These are phyloP conservation scores for Candida namnaoensis DNA, from an alignment of 805 yeast genomes.

Conservation along the genomic window DNA sequence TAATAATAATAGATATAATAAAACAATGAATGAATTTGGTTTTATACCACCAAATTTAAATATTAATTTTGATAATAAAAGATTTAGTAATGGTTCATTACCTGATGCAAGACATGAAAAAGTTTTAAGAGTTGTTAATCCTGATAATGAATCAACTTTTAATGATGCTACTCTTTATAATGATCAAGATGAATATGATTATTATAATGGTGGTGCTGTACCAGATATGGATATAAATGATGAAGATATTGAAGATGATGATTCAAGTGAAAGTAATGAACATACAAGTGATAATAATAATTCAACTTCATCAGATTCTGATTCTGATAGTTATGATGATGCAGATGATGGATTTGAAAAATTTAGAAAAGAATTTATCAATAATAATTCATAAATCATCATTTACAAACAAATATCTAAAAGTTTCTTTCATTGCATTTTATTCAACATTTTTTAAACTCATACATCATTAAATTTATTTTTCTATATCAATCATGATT, in stretches of 20 bases:
- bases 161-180: constrained; percentile 5
- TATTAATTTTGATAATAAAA: constrained; percentile 25
- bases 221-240: constrained; percentile 3
- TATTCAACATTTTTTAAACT: too few relatives aligned
- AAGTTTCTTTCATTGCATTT: too few relatives aligned
- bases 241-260: constrained; percentile 4
- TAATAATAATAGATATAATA: not conserved
- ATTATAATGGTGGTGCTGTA: not conserved
- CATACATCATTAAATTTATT: too few relatives aligned
- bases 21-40: not conserved
- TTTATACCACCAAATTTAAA: constrained; percentile 1
- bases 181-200: constrained; percentile 2
- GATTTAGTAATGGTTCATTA: constrained; percentile 45
- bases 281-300: too few relatives aligned
- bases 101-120: constrained; percentile 40
- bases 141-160: constrained; percentile 17
- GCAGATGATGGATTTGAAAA: too few relatives aligned
- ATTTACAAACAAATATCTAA: too few relatives aligned
- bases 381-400: too few relatives aligned
- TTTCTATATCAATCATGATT: too few relatives aligned
- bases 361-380: too few relatives aligned
- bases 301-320: too few relatives aligned
- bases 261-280: not conserved
- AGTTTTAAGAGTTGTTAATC: constrained; percentile 44
- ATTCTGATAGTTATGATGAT: too few relatives aligned